Evolutionary conservation across 768 basidiomycete species (phyloP), one percentile per base, ranked within the genome.

Genomic region (Calocybe gangraenosa): DNA sequence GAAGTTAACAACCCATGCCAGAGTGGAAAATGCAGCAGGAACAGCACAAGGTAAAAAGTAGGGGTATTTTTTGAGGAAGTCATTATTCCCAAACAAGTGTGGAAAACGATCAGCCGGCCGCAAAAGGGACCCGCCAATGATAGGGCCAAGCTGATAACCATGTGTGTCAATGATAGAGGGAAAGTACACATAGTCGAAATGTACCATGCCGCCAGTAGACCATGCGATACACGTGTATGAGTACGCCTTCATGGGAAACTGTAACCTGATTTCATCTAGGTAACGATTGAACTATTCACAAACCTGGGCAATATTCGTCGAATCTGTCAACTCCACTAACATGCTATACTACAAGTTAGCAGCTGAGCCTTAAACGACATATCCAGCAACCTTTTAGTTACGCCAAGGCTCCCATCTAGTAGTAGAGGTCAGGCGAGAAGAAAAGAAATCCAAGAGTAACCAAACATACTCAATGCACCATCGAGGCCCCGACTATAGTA

Each of bases 321-420:
- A 65, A 53, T 89, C 86, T 1, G 86, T 87, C 52, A 90, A 70
- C 60, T 89, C 87, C 7, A 75, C 79, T 62, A 87, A 69, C 69
- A 84, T 82, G 54, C 84, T 84, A 32, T 15, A 1, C 5, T 52
- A 11, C 20, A 36, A 15, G 9, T 9, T 8, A 19, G 11, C 42
- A 11, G 28, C 28, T 6, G 17, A 35, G 8, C 8, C 14, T 8
- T 8, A 10, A 7, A 14, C 20, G 7, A 17, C 2, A 37, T 2
- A 14, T 28, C n/a, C n/a, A 7, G 13, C 30, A 19, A 56, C 74
- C 73, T 75, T 62, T 88, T 88, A 40, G 87, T 76, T 9, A 88
- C 79, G 0, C 86, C 85, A 37, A 84, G 78, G 50, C 88, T 77
- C 38, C 76, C 77, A 62, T 75, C 75, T 73, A 46, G 4, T 7